Evolutionary conservation across 2,329 filamentous ascomycete genomes (phyloP).

Genomic region (Colletotrichum lini): DNA sequence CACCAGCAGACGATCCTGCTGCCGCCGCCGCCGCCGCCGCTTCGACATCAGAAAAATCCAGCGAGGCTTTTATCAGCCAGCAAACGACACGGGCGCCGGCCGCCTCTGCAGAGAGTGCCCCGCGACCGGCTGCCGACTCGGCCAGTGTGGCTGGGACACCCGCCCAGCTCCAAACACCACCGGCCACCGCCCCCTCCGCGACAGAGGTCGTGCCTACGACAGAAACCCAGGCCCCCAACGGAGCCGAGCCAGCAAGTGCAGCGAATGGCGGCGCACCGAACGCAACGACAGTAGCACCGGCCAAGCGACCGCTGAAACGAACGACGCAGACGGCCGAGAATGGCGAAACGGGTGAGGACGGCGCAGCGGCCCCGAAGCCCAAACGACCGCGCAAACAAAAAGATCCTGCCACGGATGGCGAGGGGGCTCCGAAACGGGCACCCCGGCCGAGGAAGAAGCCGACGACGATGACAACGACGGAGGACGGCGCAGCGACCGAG

Average conservation of each 20-base stretch:
- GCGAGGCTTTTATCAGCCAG: background rate
- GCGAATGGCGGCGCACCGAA: constrained; percentile 10
- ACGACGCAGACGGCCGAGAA: constrained; percentile 23
- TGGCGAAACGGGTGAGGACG: constrained; percentile 15
- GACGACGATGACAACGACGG: constrained; percentile 39
- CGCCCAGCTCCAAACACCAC: constrained; percentile 33
- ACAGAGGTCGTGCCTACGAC: constrained; percentile 3
- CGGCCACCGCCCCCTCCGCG: constrained; percentile 16
- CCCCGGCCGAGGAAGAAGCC: constrained; percentile 44
- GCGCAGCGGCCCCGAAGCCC: constrained; percentile 30
- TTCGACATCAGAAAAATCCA: background rate
- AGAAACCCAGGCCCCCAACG: constrained; percentile 6
- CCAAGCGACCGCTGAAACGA: constrained; percentile 39
- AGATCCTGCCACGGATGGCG: constrained; percentile 32
- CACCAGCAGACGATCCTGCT: background rate
- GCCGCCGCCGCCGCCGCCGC: background rate
- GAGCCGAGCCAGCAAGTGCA: background rate
- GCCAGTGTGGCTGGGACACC: constrained; percentile 4
- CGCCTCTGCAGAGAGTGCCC: background rate
- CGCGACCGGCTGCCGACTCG: background rate
- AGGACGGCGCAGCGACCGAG: constrained; percentile 38
- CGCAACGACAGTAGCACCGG: constrained; percentile 9
- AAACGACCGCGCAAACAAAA: constrained; percentile 42
- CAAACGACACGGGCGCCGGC: background rate
- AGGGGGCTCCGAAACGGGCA: constrained; percentile 29